Base-by-base conservation (phyloP, 2,329 filamentous ascomycete species). In the Septoria linicola region DNA sequence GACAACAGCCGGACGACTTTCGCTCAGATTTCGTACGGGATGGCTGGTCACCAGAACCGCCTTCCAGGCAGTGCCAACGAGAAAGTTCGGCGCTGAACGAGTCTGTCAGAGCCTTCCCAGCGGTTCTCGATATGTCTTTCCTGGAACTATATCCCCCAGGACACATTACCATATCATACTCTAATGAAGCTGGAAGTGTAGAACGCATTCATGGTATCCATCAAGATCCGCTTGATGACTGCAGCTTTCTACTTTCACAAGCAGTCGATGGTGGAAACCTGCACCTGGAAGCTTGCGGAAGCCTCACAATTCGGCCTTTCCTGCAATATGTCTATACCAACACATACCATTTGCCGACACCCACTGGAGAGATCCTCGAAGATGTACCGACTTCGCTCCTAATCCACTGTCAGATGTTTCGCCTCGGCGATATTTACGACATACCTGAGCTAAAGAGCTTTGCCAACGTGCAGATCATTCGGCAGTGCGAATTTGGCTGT, bases 261-360 rank as follows among this genome's bases (percentile, higher is more conserved):
- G 64, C 69, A 3, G 73, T 76, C 53, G 73, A 76, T 47, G 63
- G 66, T 10, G 61, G 62, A 2, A 66, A 68, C 43, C 66, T 71
- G 30, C 68, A 65, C 45, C 67, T 76, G 23, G 70, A 73, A 42
- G 67, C 65, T 13, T 59, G 66, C 1, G 71, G 68, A 3, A 40
- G 58, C 4, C 51, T 55, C 8, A 66, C 69, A 4, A 64, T 70
- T 14, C 46, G 66, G 23, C 66, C 67, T 6, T 69, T 77, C 36
- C 59, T 75, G 8, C 67, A 72, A 46, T 74, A 66, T 57, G 61
- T 74, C 42, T 75, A 76, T 56, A 68, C 66, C 4, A 69, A 68
- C 32, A 62, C 62, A 41, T 75, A 75, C 54, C 62, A 68, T 7
- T 49, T 63, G 16, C 43, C 44, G 6, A 51, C 55, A 8, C 43